Percentiles rank a stretch among this genome's conserved stretches.
Evolutionary conservation across 768 basidiomycete genomes (phyloP).

Genomic region (button mushroom (Agaricus bisporus)): DNA sequence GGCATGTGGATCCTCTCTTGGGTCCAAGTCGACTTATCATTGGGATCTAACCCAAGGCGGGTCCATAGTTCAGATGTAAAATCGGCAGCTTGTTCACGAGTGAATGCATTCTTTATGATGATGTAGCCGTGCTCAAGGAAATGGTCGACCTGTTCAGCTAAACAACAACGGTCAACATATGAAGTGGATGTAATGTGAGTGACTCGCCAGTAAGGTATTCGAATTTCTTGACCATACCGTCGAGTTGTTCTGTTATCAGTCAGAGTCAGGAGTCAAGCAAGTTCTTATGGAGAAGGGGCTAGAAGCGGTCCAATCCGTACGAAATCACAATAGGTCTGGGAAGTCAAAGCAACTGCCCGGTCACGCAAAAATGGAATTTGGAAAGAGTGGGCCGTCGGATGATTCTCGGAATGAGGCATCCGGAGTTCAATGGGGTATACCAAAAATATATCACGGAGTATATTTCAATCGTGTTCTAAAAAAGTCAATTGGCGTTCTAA

Average conservation of each 20-base stretch:
- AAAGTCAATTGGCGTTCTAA: not conserved
- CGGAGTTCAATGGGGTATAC: too few species aligned
- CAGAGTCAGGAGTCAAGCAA: not conserved
- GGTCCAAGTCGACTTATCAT: slow-evolving; percentile 51
- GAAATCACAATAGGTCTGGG: slow-evolving; percentile 6
- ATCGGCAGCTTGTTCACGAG: slow-evolving; percentile 41
- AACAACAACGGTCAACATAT: not conserved
- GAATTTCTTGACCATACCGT: slow-evolving; percentile 25
- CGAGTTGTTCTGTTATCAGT: not conserved
- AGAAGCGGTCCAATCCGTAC: not conserved
- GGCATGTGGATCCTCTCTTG: slow-evolving; percentile 53
- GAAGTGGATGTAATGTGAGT: not conserved
- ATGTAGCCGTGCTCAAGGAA: slow-evolving; percentile 54
- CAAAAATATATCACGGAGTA: not conserved
- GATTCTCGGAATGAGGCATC: not conserved
- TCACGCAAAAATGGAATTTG: not conserved
- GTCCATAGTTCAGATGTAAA: slow-evolving; percentile 48
- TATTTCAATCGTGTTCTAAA: not conserved
- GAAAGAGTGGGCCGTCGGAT: not conserved
- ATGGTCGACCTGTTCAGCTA: slow-evolving; percentile 44
- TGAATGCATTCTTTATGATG: slow-evolving; percentile 46
- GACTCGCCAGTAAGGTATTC: slow-evolving; percentile 32
- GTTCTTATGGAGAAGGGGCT: not conserved
- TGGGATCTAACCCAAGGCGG: slow-evolving; percentile 44
- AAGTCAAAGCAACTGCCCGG: not conserved